phyloP scores from a whole-genome alignment of 2,329 filamentous ascomycete species.

The Fusarium sp. region DNA sequence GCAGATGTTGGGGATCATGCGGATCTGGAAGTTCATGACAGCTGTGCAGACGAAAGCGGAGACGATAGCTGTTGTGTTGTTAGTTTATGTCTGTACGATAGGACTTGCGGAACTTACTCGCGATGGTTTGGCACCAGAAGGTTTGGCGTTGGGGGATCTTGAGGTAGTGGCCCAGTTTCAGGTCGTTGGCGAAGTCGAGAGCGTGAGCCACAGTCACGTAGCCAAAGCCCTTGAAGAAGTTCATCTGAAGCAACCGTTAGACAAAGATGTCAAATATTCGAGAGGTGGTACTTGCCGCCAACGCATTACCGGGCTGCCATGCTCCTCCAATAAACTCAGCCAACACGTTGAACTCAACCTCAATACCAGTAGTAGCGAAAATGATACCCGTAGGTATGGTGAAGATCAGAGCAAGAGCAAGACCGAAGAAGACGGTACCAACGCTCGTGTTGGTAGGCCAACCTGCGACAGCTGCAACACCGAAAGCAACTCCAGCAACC shows the following conservation, averaged over 20 bases:
- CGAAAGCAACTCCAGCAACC: slow-evolving; percentile 49
- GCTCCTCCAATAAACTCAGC: slow-evolving; percentile 61
- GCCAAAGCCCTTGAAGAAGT: slow-evolving; percentile 60
- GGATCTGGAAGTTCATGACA: slow-evolving; percentile 53
- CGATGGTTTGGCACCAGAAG: slow-evolving; percentile 50
- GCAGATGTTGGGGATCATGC: slow-evolving; percentile 53
- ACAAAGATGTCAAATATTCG: no score
- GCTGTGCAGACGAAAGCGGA: slow-evolving; percentile 52
- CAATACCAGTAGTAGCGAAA: slow-evolving; percentile 57
- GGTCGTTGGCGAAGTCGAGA: slow-evolving; percentile 51
- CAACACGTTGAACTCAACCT: slow-evolving; percentile 58
- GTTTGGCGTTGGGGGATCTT: slow-evolving; percentile 56
- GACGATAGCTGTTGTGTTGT: slow-evolving; percentile 39
- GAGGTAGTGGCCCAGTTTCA: slow-evolving; percentile 57
- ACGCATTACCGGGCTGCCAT: slow-evolving; percentile 56
- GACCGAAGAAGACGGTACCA: slow-evolving; percentile 57
- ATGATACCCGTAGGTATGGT: slow-evolving; percentile 60
- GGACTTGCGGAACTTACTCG: slow-evolving; percentile 25
- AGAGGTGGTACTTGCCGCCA: slow-evolving; percentile 44
- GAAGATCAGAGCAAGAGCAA: slow-evolving; percentile 56
- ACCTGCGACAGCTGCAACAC: slow-evolving; percentile 50
- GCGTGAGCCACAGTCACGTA: slow-evolving; percentile 53
- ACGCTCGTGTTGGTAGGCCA: slow-evolving; percentile 58
- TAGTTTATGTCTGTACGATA: rapidly evolving
- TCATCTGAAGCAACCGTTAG: slow-evolving; percentile 47